Evolutionary conservation across 2,329 filamentous ascomycete genomes (phyloP), one percentile per base, ranked within the genome.

Genomic region (Beauveria caledonica): DNA sequence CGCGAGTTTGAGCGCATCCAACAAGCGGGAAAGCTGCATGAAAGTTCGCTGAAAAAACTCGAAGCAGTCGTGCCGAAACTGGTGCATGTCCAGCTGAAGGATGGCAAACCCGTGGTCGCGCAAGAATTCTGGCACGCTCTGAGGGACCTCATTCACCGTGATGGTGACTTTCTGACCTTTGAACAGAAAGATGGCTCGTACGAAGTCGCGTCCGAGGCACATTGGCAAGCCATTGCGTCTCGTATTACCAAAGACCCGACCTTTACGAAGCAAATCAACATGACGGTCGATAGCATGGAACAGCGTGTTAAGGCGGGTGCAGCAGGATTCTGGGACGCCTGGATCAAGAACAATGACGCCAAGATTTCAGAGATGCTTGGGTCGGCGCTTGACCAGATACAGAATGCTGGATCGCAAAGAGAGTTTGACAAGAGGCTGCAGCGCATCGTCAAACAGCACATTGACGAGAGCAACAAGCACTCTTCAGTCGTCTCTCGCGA

Each of bases 121-220:
- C 76, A 82, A 25, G 79, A 84, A 3, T 88, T 91, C 62, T 91
- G 84, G 81, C 76, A 83, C 60, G 87, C 86, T 0, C 69, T 91
- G 9, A 76, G 78, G 25, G 79, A 81, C 58, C 76, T 80, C 60
- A 79, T 88, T 52, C 73, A 73, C 21, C 70, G 74, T 1, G 81
- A 83, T 48, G 73, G 73, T 2, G 71, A 73, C 33, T 75, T 84
- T 44, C 68, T 83, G 42, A 78, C 73, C 3, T 65, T 83, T 3
- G 74, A 80, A 40, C 73, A 74, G 33, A 69, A 71, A 3, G 68
- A 70, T 2, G 67, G 75, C 17, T 70, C 69, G n/a, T 73, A 71
- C 21, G 68, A 74, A 15, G 65, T 75, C 19, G 72, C 78, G 3
- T 77, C 77, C 0, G 75, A 81, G 10, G 64, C 73, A 29, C 76